Conservation (phyloP, 1,284 basidiomycete genomes). For the Neonothopanus nambi region DNA sequence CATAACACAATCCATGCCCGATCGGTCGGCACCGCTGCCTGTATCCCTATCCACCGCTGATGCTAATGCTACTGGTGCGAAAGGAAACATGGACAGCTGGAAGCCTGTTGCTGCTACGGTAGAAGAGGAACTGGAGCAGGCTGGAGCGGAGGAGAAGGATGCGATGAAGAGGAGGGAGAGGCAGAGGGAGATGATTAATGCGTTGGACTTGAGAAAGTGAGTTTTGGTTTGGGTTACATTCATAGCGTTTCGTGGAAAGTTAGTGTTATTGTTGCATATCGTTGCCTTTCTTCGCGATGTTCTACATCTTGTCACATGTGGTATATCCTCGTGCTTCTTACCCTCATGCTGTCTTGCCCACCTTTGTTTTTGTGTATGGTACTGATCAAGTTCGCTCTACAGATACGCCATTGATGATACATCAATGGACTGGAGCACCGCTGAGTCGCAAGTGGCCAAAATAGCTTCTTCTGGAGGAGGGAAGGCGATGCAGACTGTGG, state of each 20-base stretch:
- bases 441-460: conserved; percentile 67
- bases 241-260: conserved; percentile 2
- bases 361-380: conserved; percentile 12
- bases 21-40: conserved; percentile 21
- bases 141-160: conserved; percentile 53
- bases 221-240: conserved; percentile 30
- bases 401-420: conserved; percentile 81
- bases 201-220: conserved; percentile 84
- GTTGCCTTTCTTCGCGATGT: conserved; percentile 4
- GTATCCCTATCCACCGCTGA: background rate
- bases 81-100: conserved; percentile 34
- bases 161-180: conserved; percentile 56
- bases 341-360: no score
- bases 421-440: conserved; percentile 71
- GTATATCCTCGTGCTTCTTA: no score
- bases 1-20: conserved; percentile 55
- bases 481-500: conserved; percentile 61
- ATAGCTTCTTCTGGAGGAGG: conserved; percentile 28
- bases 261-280: background rate
- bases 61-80: background rate
- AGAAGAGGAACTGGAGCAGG: conserved; percentile 71
- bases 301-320: no score
- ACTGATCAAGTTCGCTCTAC: conserved; percentile 19
- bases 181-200: conserved; percentile 84
- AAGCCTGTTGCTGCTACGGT: conserved; percentile 54